Base-by-base conservation (phyloP, 2,329 filamentous ascomycete species). In the Botrytis paeoniae region DNA sequence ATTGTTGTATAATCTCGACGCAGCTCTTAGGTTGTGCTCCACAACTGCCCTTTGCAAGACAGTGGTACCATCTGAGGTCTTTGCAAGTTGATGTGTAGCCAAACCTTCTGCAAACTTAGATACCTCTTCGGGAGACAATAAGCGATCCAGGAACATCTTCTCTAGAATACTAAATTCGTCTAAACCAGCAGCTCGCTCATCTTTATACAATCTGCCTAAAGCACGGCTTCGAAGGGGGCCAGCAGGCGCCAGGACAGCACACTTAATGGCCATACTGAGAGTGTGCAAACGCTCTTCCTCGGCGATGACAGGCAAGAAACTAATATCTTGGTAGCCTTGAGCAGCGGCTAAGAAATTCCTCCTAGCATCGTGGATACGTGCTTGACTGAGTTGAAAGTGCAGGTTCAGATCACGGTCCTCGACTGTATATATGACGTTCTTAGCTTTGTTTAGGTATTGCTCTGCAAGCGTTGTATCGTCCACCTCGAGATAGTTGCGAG, bases 81-180 rank as follows among this genome's bases (percentile, higher is more conserved):
- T 91, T 37, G 96, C 96, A 3, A 98, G 89, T 83, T 99, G 96
- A 83, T 99, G 96, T 35, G 93, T 92, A 72, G 90, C 88, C 66
- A 99, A 86, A 69, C 90, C 91, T 78, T 92, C 86, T 0, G 95
- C 92, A 80, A 99, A 99, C 72, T 93, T 91, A 54, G 91, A 89
- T 60, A 98, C 94, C 83, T 99, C 96, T n/a, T 86, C 88, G 0
- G 92, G 89, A 0, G 89, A 89, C 66, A 99, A 86, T 5, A 99
- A 86, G 9, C 95, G 89, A 82, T 98, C 94, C 66, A 98, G 87
- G 82, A 97, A 97, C 89, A 99, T 98, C 85, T 98, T 98, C 85
- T 98, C 96, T 22, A 99, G 85, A 71, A 99, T 98, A 66, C 89
- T 86, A 80, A 92, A 95, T 83, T 98, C 93, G 45, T 91, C 89